These are phyloP conservation scores for Hypomontagnella monticulosa DNA, from an alignment of 495 filamentous ascomycete genomes.

Conservation along the genomic window DNA sequence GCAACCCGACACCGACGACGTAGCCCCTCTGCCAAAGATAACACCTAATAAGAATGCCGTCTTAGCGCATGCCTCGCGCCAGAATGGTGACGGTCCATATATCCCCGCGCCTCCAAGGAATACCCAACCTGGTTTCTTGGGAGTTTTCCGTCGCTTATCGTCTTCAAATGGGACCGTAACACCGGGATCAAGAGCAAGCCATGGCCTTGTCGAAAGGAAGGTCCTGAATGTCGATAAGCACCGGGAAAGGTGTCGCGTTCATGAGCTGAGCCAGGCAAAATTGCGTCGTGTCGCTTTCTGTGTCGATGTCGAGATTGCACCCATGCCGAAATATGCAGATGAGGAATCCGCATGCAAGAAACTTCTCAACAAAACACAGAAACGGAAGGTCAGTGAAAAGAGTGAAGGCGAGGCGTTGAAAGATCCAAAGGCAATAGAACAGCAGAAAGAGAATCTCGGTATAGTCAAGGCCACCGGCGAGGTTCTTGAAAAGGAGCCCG, in stretches of 20 bases:
- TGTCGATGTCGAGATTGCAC: conserved; percentile 96
- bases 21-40: conserved; percentile 65
- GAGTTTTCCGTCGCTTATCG: conserved; percentile 82
- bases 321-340: conserved; percentile 64
- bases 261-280: conserved; percentile 81
- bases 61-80: conserved; percentile 58
- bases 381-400: conserved; percentile 73
- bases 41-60: conserved; percentile 61
- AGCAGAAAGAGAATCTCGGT: conserved; percentile 61
- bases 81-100: conserved; percentile 67
- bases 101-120: conserved; percentile 72
- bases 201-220: conserved; percentile 73
- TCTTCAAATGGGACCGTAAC: conserved; percentile 67
- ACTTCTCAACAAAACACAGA: conserved; percentile 64
- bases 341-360: conserved; percentile 47
- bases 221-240: conserved; percentile 86
- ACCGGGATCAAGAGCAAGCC: conserved; percentile 52
- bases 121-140: conserved; percentile 77
- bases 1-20: conserved; percentile 62
- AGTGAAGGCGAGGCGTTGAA: conserved; percentile 76
- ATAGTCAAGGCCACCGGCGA: conserved; percentile 58
- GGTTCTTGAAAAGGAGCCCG: conserved; percentile 44
- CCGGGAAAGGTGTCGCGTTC: conserved; percentile 80
- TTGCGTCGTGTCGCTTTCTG: conserved; percentile 90
- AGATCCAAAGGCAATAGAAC: conserved; percentile 61